These are phyloP conservation scores for Colletotrichum sp. DNA, from an alignment of 2,329 filamentous ascomycete genomes.

Conservation along the genomic window DNA sequence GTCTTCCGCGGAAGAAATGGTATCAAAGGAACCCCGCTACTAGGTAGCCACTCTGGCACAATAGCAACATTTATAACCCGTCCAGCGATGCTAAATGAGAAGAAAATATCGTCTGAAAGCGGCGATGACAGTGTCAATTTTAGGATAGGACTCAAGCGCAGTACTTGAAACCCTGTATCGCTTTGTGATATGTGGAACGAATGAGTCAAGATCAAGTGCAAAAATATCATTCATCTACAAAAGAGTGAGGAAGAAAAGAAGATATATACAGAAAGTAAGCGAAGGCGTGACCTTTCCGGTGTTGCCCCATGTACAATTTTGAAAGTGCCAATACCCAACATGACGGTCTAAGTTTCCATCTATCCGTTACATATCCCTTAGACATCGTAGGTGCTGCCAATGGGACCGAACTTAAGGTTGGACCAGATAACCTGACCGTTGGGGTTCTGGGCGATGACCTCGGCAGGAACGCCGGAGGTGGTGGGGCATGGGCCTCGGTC, in stretches of 20 bases:
- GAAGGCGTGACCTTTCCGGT: background rate
- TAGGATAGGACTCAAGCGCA: no score
- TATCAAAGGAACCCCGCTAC: background rate
- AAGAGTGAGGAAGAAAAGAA: background rate
- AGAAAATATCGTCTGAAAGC: no score
- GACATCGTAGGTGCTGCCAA: constrained; percentile 42
- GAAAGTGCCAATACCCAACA: background rate
- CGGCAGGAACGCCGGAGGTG: constrained; percentile 46
- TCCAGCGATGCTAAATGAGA: no score
- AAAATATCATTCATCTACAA: background rate
- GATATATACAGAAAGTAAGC: background rate
- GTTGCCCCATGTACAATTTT: background rate
- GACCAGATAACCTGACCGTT: constrained; percentile 49
- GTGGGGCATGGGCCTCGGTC: constrained; percentile 51
- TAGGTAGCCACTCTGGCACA: background rate
- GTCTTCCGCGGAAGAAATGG: background rate
- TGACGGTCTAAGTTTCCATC: background rate
- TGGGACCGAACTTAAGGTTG: constrained; percentile 54
- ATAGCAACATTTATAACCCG: no score
- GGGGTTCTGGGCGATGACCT: constrained; percentile 43
- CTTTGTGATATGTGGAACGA: no score
- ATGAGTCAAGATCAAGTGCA: background rate
- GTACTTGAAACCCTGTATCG: no score
- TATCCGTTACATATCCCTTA: background rate
- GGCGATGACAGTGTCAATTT: no score